phyloP scores from a whole-genome alignment of 2,329 filamentous ascomycete species.

The Escovopsis sp. region DNA sequence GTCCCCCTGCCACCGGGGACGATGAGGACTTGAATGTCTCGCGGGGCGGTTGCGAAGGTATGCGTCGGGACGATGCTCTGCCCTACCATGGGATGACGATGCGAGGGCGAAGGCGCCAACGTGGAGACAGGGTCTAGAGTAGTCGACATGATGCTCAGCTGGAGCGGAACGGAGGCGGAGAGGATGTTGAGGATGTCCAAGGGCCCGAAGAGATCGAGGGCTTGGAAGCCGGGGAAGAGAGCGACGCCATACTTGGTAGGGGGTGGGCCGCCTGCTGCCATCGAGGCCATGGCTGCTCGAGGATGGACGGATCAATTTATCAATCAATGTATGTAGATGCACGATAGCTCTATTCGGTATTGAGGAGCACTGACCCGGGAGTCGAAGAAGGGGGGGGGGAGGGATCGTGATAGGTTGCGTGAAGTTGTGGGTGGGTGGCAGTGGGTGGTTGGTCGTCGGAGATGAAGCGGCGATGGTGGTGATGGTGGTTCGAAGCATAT shows the following conservation, averaged over 20 bases:
- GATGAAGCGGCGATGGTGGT: too few relatives aligned
- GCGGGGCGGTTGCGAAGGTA: slow-evolving; percentile 19
- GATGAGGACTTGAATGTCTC: slow-evolving; percentile 23
- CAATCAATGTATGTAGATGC: too few relatives aligned
- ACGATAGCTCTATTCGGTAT: neutral
- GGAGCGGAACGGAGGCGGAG: slow-evolving; percentile 9
- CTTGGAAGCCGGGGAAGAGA: slow-evolving; percentile 22
- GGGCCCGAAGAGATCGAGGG: slow-evolving; percentile 26
- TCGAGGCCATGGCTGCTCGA: neutral
- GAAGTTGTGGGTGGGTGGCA: too few relatives aligned
- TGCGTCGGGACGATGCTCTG: slow-evolving; percentile 21
- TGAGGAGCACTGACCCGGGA: neutral
- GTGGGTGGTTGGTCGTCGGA: too few relatives aligned
- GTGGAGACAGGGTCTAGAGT: slow-evolving; percentile 17
- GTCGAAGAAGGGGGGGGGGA: too few relatives aligned
- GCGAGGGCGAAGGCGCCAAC: neutral
- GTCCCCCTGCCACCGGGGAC: slow-evolving; percentile 24
- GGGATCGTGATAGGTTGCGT: neutral
- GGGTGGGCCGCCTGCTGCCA: neutral
- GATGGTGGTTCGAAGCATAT: too few relatives aligned
- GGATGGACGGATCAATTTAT: neutral
- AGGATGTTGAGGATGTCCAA: slow-evolving; percentile 20
- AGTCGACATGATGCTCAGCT: slow-evolving; percentile 14
- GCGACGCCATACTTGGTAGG: slow-evolving; percentile 17
- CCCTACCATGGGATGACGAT: slow-evolving; percentile 10